Evolutionary conservation across 2,329 filamentous ascomycete species (phyloP).

Genomic region (Phialophora chinensis): DNA sequence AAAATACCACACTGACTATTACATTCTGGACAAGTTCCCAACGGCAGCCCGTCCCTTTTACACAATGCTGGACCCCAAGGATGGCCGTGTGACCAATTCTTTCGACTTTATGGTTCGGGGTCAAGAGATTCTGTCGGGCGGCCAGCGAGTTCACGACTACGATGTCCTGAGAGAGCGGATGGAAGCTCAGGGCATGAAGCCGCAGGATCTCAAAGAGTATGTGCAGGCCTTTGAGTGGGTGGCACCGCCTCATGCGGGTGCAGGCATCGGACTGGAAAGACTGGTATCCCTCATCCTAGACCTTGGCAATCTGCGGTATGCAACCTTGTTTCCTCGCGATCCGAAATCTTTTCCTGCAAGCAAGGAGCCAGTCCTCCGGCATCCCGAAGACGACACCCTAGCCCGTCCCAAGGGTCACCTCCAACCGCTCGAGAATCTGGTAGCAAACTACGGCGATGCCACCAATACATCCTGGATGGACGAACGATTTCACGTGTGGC

Average conservation of each 20-base stretch:
- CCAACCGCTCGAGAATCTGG: constrained; percentile 72
- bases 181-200: constrained; percentile 70
- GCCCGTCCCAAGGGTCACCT: constrained; percentile 53
- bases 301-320: constrained; percentile 79
- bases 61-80: constrained; percentile 73
- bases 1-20: constrained; percentile 81
- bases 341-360: constrained; percentile 74
- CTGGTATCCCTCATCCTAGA: constrained; percentile 77
- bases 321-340: constrained; percentile 78
- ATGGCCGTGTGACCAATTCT: constrained; percentile 74
- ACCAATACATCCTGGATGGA: constrained; percentile 87
- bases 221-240: constrained; percentile 78
- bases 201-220: constrained; percentile 77
- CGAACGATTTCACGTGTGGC: constrained; percentile 79
- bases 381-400: constrained; percentile 78
- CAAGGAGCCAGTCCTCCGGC: constrained; percentile 58
- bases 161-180: constrained; percentile 71
- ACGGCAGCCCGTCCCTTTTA: constrained; percentile 79
- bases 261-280: constrained; percentile 80
- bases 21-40: constrained; percentile 85
- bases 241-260: constrained; percentile 78
- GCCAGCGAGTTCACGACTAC: constrained; percentile 80
- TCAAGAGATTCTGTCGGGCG: constrained; percentile 81
- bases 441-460: constrained; percentile 85
- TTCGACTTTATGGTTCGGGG: constrained; percentile 87